A percentile compares a stretch with the other conserved stretches of the same genome.
Conservation (phyloP, 495 filamentous ascomycete genomes). For the Penicillium lagena region DNA sequence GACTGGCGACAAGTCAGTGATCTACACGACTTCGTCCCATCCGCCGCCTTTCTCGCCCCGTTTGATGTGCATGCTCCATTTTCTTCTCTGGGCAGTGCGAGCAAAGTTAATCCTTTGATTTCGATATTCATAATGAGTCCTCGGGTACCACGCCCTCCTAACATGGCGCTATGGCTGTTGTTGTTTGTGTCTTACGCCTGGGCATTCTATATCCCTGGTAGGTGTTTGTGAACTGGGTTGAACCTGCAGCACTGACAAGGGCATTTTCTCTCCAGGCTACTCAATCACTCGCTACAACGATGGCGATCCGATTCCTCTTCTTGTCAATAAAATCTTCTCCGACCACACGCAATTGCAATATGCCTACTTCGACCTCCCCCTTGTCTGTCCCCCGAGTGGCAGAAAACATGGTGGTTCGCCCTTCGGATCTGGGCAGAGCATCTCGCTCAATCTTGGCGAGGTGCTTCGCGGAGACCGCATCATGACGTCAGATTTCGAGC, state of each 20-base stretch:
- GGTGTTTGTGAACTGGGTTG: conserved; percentile 7
- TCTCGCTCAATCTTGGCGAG: conserved; percentile 89
- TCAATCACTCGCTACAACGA: conserved; percentile 77
- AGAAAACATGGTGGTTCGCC: conserved; percentile 60
- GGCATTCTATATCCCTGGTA: conserved; percentile 79
- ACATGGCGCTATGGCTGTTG: conserved; percentile 29
- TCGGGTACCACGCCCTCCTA: conserved; percentile 12
- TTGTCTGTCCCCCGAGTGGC: conserved; percentile 80
- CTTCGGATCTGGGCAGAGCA: conserved; percentile 71
- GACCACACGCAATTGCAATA: conserved; percentile 89
- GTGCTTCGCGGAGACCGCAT: conserved; percentile 89
- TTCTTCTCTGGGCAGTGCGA: conserved; percentile 11
- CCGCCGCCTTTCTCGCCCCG: too few species aligned
- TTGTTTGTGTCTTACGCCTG: conserved; percentile 37
- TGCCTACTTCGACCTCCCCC: conserved; percentile 89
- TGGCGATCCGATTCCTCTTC: conserved; percentile 72
- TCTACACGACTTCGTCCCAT: too few species aligned
- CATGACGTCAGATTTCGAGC: conserved; percentile 79
- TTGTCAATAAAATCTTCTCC: conserved; percentile 95
- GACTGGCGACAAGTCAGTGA: too few species aligned
- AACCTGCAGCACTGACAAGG: conserved; percentile 12
- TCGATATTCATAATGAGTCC: conserved; percentile 21
- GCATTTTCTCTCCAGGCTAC: conserved; percentile 43
- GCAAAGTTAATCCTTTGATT: conserved; percentile 17
- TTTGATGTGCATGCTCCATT: conserved; percentile 13